Base-by-base conservation (phyloP, 208 protist species). In the Trypanosoma brucei region DNA sequence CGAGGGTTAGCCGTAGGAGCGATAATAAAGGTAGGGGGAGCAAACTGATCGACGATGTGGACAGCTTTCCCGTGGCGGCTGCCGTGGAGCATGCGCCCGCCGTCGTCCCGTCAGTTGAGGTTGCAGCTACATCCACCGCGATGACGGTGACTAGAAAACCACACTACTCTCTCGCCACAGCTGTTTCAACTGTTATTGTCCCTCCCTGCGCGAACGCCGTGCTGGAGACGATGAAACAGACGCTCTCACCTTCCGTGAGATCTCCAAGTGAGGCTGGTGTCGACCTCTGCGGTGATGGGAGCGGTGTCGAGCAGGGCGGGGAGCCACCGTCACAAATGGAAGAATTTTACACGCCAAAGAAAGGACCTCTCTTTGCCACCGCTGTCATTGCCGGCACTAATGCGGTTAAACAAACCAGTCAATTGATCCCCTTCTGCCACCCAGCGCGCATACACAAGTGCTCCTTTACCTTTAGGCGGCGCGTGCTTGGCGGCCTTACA, bases 341-440 rank as follows among this genome's bases (percentile, higher is more conserved):
- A 70, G 87, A 94, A 66, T 94, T 91, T 71, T 94, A 94, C 82
- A 94, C 84, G 5, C 75, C 72, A 50, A 79, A 82, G 45, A 92
- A 91, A 62, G 88, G 84, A 0, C 88, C 88, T 1, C 69, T 94
- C 34, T 94, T 94, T 53, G 83, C 88, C 36, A 94, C 88, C 1
- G 88, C 88, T 11, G 83, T 92, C 5, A 88, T 94, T 62, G 92
- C 93, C 1, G 94, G 92, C 49, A 97, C 92, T 5, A 96, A 95
- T 79, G 97, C 89, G 0, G 95, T 93, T 11, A 98, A 98, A 78
- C 86, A 91, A 51, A 84, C 92, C 13, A 83, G 76, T 58, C 84
- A 91, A 45, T 66, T 98, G 45, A 92, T 98, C 31, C 97, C 97
- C 1, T 97, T 98, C 52, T 98, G 97, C 71, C 96, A 98, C 73